A percentile compares a stretch with the other conserved stretches of the same genome.
These are phyloP conservation scores for Jatropha podagrica DNA, from an alignment of 441 rosid species.

Conservation along the genomic window DNA sequence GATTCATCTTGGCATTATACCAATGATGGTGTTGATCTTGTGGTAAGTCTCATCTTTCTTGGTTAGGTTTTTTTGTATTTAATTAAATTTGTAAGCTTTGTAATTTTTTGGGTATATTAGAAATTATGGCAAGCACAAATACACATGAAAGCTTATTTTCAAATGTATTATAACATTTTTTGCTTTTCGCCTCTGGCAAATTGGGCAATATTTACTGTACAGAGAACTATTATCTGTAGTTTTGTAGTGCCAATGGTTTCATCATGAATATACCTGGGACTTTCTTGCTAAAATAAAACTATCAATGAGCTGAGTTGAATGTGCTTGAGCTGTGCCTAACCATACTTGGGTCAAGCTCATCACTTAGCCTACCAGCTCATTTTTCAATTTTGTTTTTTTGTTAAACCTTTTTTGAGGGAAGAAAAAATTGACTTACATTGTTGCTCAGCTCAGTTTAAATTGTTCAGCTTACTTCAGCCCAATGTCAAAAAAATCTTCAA, in stretches of 20 bases:
- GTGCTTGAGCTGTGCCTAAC: background rate
- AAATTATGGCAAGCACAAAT: background rate
- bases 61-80: background rate
- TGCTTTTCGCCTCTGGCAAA: background rate
- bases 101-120: background rate
- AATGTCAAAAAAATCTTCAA: background rate
- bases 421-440: background rate
- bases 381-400: background rate
- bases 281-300: background rate
- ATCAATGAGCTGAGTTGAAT: background rate
- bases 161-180: background rate
- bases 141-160: background rate
- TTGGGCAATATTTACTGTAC: background rate
- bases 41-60: slow-evolving; percentile 39
- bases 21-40: slow-evolving; percentile 63
- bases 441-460: background rate
- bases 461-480: background rate
- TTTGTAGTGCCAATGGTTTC: background rate
- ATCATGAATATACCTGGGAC: background rate
- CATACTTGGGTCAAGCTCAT: background rate
- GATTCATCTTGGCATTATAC: slow-evolving; percentile 59
- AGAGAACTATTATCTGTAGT: background rate
- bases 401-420: background rate
- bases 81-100: background rate
- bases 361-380: background rate